Evolutionary conservation across 2,329 filamentous ascomycete species (phyloP), one percentile per base, ranked within the genome.

Genomic region (Colletotrichum cordylinicola): DNA sequence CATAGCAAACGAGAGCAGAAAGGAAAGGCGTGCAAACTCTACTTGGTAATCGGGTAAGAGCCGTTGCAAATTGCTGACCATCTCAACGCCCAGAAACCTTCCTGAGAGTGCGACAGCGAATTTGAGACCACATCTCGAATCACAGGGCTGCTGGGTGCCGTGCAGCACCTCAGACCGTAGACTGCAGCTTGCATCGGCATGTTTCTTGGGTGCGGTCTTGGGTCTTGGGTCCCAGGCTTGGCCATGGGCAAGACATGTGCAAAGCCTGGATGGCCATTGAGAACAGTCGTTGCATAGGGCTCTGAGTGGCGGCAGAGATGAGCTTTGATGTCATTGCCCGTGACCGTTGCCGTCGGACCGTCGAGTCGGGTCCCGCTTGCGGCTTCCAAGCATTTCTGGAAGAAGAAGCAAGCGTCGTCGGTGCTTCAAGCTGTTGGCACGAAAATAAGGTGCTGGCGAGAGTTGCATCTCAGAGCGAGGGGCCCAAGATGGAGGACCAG

Each of bases 371-470:
- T 60, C 48, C 43, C 64, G 55, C 69, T 29, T 72, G 33, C 31
- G 33, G 48, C 39, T 75, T 73, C 64, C 64, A 74, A 56, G 43
- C 52, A 27, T 37, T 76, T 76, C 74, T 76, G 70, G 74, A 76
- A 76, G 52, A 71, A 35, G 6, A 61, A n/a, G 48, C 64, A 65
- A 55, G 60, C 56, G 60, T 37, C 35, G 62, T 60, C 58, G 60
- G 74, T 74, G 70, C 64, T 35, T 18, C 24, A 16, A 27, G 62
- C n/a, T 27, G 37, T 12, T 29, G 8, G 33, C 21, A 29, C 29
- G 35, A 13, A 56, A 58, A 21, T 56, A 64, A 73, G 56, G 64
- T 64, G 69, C 62, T 68, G 48, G 39, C 55, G 60, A 43, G 56
- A 55, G 24, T 24, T 24, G 56, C 8, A 68, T 39, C 43, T 12